phyloP scores from a whole-genome alignment of 805 yeast species.

The Ogataea glucozyma region DNA sequence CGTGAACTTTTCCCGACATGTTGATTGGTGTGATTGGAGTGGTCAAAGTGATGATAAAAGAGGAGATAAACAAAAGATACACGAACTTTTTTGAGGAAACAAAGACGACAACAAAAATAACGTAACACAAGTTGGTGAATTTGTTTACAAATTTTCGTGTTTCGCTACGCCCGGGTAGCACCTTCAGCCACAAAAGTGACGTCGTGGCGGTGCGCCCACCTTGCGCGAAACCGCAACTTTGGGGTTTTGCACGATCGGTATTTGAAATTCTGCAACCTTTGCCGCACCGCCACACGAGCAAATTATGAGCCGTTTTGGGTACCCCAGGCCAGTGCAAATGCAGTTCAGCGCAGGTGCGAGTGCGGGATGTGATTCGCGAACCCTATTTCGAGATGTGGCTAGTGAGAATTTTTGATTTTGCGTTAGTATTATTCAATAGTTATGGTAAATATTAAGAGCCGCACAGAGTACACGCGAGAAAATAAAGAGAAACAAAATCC shows the following conservation, averaged over 20 bases:
- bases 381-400: too few relatives aligned
- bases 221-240: too few relatives aligned
- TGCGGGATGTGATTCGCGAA: too few relatives aligned
- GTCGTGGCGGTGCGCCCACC: too few relatives aligned
- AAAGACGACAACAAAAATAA: not conserved
- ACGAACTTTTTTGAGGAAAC: not conserved
- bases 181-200: too few relatives aligned
- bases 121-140: not conserved
- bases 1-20: conserved; percentile 90
- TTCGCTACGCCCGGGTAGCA: conserved; percentile 5
- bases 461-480: conserved; percentile 1
- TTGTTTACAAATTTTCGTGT: conserved; percentile 8
- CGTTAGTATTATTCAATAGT: not conserved
- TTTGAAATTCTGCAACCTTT: too few relatives aligned
- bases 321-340: too few relatives aligned
- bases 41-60: conserved; percentile 7
- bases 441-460: conserved; percentile 3
- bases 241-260: too few relatives aligned
- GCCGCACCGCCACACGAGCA: too few relatives aligned
- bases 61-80: conserved; percentile 5
- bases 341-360: too few relatives aligned
- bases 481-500: not conserved
- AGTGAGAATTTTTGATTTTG: not conserved
- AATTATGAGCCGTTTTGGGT: too few relatives aligned
- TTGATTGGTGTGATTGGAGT: conserved; percentile 4